phyloP scores from a whole-genome alignment of 116 monocot species.

The Dioscorea cayenensis region DNA sequence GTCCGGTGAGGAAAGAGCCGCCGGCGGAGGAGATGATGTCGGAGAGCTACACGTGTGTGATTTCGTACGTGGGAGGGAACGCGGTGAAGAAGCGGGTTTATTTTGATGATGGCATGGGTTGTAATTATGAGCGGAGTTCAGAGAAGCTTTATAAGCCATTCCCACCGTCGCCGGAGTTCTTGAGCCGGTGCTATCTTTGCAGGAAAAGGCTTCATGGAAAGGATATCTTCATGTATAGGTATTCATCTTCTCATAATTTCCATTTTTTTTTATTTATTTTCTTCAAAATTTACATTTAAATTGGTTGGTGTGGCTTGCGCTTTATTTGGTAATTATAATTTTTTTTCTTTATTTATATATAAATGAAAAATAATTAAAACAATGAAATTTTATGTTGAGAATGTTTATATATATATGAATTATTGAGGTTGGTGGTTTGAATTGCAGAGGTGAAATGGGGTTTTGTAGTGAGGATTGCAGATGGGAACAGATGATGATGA shows the following conservation, averaged over 20 bases:
- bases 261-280: background rate
- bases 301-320: background rate
- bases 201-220: constrained; percentile 26
- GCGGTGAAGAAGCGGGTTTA: constrained; percentile 26
- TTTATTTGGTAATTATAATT: too few species aligned
- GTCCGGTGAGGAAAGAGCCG: background rate
- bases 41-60: constrained; percentile 58
- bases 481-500: constrained; percentile 36
- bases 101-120: background rate
- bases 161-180: constrained; percentile 6
- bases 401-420: background rate
- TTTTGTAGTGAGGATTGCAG: constrained; percentile 74
- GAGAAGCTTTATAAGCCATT: constrained; percentile 5
- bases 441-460: constrained; percentile 51
- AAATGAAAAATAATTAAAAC: too few species aligned
- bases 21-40: constrained; percentile 16
- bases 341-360: too few species aligned
- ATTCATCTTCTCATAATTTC: background rate
- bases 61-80: constrained; percentile 20
- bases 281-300: background rate
- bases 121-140: constrained; percentile 4
- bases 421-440: too few species aligned
- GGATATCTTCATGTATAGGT: constrained; percentile 58
- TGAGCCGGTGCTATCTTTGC: constrained; percentile 32
- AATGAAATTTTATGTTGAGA: too few species aligned